These are phyloP conservation scores for Phytophthora fragariaefolia DNA, from an alignment of 352 stramenopile species.

Conservation along the genomic window DNA sequence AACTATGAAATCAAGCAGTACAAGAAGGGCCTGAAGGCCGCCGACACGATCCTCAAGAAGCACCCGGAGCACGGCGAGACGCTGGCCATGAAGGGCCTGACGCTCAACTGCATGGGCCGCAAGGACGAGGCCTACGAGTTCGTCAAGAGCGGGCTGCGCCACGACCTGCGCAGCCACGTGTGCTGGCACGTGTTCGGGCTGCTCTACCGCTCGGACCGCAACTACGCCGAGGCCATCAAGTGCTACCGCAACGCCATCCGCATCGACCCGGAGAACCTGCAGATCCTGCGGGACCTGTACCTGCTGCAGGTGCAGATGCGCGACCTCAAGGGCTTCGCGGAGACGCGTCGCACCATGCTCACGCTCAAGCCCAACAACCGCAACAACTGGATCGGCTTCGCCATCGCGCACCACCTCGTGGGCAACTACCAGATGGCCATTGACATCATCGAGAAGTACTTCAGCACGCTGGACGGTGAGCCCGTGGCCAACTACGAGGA, in stretches of 20 bases:
- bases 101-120: conserved; percentile 94
- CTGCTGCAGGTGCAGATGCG: conserved; percentile 95
- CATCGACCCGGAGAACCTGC: conserved; percentile 97
- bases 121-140: conserved; percentile 97
- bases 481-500: conserved; percentile 91
- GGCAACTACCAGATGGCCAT: conserved; percentile 94
- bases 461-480: conserved; percentile 86
- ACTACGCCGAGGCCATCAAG: conserved; percentile 98
- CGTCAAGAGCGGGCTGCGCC: conserved; percentile 93
- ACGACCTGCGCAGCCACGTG: conserved; percentile 95
- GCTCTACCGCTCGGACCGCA: conserved; percentile 96
- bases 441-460: conserved; percentile 96
- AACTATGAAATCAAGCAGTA: conserved; percentile 99
- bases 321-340: conserved; percentile 92
- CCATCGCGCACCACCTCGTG: conserved; percentile 94
- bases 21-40: conserved; percentile 98
- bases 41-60: conserved; percentile 96
- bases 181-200: conserved; percentile 99
- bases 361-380: conserved; percentile 94
- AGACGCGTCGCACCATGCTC: conserved; percentile 95
- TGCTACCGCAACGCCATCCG: conserved; percentile 97
- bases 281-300: conserved; percentile 97
- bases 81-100: conserved; percentile 98
- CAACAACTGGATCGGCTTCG: conserved; percentile 98
- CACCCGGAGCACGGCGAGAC: conserved; percentile 97